Conservation (phyloP, 148 eudicot species). For the Polygonum aviculare region DNA sequence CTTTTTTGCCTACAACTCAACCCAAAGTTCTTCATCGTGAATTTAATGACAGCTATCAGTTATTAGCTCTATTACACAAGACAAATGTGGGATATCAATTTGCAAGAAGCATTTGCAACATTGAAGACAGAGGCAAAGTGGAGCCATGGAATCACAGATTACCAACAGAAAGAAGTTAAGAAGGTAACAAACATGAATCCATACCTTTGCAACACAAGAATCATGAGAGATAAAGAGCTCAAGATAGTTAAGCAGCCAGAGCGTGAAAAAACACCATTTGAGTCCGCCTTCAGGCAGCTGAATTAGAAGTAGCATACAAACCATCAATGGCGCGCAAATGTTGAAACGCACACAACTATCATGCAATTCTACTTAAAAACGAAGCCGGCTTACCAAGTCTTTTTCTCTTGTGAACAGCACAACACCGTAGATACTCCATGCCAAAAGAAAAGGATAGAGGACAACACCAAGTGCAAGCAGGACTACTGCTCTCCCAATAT, state of each 20-base stretch:
- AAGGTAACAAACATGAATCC: not conserved
- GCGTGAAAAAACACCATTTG: conserved; percentile 87
- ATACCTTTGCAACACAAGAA: conserved; percentile 69
- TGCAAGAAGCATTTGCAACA: not conserved
- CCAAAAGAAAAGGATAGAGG: conserved; percentile 89
- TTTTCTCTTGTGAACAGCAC: conserved; percentile 65
- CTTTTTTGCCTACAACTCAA: not conserved
- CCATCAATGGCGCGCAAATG: conserved; percentile 10
- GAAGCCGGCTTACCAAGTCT: conserved; percentile 47
- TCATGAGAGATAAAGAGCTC: conserved; percentile 66
- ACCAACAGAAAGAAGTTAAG: not conserved
- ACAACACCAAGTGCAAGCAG: conserved; percentile 56
- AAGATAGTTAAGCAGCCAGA: conserved; percentile 80
- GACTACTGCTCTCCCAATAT: conserved; percentile 70
- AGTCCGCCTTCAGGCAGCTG: conserved; percentile 89
- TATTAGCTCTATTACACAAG: no score
- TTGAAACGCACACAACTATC: not conserved
- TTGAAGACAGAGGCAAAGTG: not conserved
- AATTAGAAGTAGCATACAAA: conserved; percentile 19
- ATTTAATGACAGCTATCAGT: no score
- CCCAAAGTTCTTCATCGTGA: no score
- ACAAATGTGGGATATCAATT: not conserved
- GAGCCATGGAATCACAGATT: not conserved
- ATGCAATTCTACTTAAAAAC: not conserved
- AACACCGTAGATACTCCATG: conserved; percentile 74